phyloP scores from a whole-genome alignment of 1,139 yeast species.

The Suhomyces coccinellae region DNA sequence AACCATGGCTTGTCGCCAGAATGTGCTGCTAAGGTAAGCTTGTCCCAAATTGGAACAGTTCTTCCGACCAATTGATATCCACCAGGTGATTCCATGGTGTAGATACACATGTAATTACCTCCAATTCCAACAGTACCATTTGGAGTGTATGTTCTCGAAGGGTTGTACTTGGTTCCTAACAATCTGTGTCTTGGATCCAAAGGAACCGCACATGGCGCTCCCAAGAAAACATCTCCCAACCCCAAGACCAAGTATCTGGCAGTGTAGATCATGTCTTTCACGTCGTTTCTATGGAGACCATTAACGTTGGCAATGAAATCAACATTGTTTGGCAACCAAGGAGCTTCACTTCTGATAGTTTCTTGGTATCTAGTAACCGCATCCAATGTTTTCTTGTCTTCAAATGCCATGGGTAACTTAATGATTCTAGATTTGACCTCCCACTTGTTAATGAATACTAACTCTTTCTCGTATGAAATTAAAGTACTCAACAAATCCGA shows the following conservation, averaged over 20 bases:
- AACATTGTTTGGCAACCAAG: slow-evolving; percentile 97
- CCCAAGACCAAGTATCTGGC: slow-evolving; percentile 93
- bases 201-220: slow-evolving; percentile 98
- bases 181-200: slow-evolving; percentile 94
- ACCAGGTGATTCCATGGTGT: slow-evolving; percentile 98
- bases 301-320: slow-evolving; percentile 90
- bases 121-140: slow-evolving; percentile 98
- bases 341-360: slow-evolving; percentile 89
- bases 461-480: slow-evolving; percentile 72
- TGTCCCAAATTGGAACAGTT: slow-evolving; percentile 98
- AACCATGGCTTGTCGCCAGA: slow-evolving; percentile 79
- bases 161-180: slow-evolving; percentile 91
- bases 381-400: slow-evolving; percentile 81
- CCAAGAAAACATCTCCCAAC: slow-evolving; percentile 94
- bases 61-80: slow-evolving; percentile 97
- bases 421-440: slow-evolving; percentile 77
- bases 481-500: slow-evolving; percentile 59
- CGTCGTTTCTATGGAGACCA: slow-evolving; percentile 72
- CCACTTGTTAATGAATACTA: slow-evolving; percentile 78
- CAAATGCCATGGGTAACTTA: slow-evolving; percentile 94
- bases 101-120: slow-evolving; percentile 97
- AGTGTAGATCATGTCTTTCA: slow-evolving; percentile 78
- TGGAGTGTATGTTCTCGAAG: slow-evolving; percentile 93
- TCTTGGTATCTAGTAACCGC: slow-evolving; percentile 91
- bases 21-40: slow-evolving; percentile 72